Evolutionary conservation across 805 yeast genomes (phyloP), one percentile per base, ranked within the genome.

Genomic region (Myxozyma sirexii): DNA sequence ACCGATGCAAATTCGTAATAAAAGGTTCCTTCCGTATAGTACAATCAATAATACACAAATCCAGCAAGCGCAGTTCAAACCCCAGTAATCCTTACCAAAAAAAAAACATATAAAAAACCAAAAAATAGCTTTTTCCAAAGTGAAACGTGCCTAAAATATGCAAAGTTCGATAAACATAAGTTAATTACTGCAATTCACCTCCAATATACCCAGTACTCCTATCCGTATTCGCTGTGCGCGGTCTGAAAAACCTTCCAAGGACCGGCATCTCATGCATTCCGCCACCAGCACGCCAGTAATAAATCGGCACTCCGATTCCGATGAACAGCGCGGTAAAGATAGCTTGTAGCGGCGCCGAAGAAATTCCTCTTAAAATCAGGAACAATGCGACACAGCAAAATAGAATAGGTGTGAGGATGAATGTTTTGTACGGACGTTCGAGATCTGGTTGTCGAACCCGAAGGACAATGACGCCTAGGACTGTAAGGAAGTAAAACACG

Each of bases 371-470:
- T 0, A 71, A 65, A 17, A 74, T 69, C 17, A 75, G 67, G 56
- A 73, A 75, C 15, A 72, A 54, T 1, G 77, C 76, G n/a, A 75
- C 77, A 33, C 75, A 68, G 59, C 76, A 71, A 51, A 74, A 74
- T 35, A 71, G 23, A 5, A 74, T 60, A 1, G 79, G 79, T 1
- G 77, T 75, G 12, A 67, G 49, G 13, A 74, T 67, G 67, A 69
- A 74, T 2, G 75, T 72, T 54, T 69, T 69, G 67, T 72, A 76
- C 1, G 79, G 79, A 38, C 79, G 59, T 4, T 63, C 70, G 12
- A 76, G 64, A 1, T 64, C 58, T 0, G 79, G 78, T 52, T 74
- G 74, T 10, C 65, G 60, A 49, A 68, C 65, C 23, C 79, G 63
- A 42, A 76, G 64, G 21, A 69, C 64, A 31, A 76, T 65, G 15